Evolutionary conservation across 2,329 filamentous ascomycete genomes (phyloP), one percentile per base, ranked within the genome.

Genomic region (Daldinia eschscholtzii): DNA sequence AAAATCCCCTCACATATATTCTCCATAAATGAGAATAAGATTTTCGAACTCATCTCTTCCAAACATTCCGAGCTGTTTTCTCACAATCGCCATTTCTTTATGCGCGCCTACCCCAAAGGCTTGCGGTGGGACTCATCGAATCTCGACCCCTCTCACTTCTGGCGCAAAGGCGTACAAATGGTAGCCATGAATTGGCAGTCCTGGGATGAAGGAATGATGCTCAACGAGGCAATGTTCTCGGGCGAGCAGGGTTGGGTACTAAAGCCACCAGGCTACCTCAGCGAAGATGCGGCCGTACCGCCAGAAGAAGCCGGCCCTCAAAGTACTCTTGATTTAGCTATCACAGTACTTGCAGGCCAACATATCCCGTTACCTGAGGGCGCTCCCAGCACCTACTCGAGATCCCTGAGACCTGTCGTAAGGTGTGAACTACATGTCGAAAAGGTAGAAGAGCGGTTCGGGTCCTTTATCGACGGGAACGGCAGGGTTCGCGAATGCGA

Each of bases 131-230:
- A 91, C 75, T 98, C 94, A 50, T 93, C 92, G n/a, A 99, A 99
- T 78, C 96, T 96, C 44, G 94, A 98, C 75, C 96, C 96, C 0
- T 90, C 94, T 70, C 89, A 89, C 48, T 97, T 94, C 78, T 99
- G 96, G 96, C 90, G 94, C 57, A 90, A 93, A 60, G 96, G 96
- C 30, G 94, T 98, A 20, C 96, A 99, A 80, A 98, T 99, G 95
- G 94, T 93, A 4, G 95, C 96, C 18, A 87, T 98, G 79, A 99
- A 99, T 79, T 98, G 96, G 95, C 96, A 99, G 80, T 95, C 92
- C 2, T 92, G 94, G 73, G 95, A 98, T 78, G 89, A 96, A 64
- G 93, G 93, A 48, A 97, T 98, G 88, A 97, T 98, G 85, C 88
- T 99, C 77, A 98, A 98, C 77, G 92, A 97, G 76, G 96, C 92